Conservation (phyloP, 2,329 filamentous ascomycete species). For the Aureobasidium pullulans region DNA sequence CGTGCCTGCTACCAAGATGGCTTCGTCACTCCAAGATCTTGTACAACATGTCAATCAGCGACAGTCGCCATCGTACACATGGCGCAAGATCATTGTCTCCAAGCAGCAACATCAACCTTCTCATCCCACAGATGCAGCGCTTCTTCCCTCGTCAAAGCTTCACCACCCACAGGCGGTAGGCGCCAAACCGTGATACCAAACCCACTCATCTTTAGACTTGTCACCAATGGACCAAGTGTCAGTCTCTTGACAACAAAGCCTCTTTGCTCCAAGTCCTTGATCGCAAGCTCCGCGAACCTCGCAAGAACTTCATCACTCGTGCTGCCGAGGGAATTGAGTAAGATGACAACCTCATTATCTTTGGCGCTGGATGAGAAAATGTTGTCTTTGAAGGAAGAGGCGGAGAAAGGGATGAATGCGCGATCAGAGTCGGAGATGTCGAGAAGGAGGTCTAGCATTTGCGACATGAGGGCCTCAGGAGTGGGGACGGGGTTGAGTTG, state of each 20-base stretch:
- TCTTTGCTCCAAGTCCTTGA: constrained; percentile 23
- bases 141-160: constrained; percentile 20
- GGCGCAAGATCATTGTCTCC: constrained; percentile 23
- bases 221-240: constrained; percentile 29
- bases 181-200: constrained; percentile 33
- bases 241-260: constrained; percentile 28
- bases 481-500: constrained; percentile 44
- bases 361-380: background rate
- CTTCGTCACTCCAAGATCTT: too few relatives aligned
- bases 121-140: constrained; percentile 30
- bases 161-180: constrained; percentile 24
- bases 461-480: constrained; percentile 25
- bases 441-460: constrained; percentile 30
- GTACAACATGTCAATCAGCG: too few relatives aligned
- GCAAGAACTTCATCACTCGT: constrained; percentile 31
- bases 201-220: constrained; percentile 32
- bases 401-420: constrained; percentile 30
- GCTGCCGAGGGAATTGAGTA: constrained; percentile 30
- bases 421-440: constrained; percentile 28
- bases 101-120: constrained; percentile 29
- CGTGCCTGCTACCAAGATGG: too few relatives aligned
- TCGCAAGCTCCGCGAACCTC: constrained; percentile 28
- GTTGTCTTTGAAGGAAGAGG: constrained; percentile 20
- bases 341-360: constrained; percentile 28
- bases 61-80: too few relatives aligned